These are phyloP conservation scores for Chalciporus chontae DNA, from an alignment of 768 basidiomycete species.

Conservation along the genomic window DNA sequence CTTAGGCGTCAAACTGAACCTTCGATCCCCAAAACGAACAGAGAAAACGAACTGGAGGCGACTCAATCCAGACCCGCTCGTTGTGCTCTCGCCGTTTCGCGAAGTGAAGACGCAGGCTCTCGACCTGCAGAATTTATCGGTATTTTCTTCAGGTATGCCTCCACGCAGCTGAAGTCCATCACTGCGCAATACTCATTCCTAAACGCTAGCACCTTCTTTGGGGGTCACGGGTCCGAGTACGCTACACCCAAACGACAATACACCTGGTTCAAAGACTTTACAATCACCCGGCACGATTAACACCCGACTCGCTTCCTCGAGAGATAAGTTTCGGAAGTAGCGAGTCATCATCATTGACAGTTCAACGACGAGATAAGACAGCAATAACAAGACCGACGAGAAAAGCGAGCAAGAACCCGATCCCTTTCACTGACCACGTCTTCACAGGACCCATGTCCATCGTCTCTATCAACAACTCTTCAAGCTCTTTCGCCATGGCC, in stretches of 20 bases:
- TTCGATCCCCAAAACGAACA: neutral
- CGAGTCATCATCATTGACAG: neutral
- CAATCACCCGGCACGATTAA: constrained; percentile 35
- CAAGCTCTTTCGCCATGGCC: constrained; percentile 62
- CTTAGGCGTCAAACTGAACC: neutral
- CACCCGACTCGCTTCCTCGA: too few species aligned
- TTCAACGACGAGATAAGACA: constrained; percentile 13
- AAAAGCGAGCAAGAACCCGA: constrained; percentile 18
- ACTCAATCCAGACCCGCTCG: neutral
- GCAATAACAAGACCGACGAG: constrained; percentile 25
- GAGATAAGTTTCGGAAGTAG: neutral
- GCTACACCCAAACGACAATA: constrained; percentile 75
- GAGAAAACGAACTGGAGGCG: too few species aligned
- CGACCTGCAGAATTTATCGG: constrained; percentile 42
- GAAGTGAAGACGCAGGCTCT: neutral
- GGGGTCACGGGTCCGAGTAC: constrained; percentile 63
- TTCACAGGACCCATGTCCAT: constrained; percentile 49
- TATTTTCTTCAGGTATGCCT: constrained; percentile 75
- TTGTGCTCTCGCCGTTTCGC: neutral
- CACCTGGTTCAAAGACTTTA: constrained; percentile 72
- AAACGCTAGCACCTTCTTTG: constrained; percentile 63
- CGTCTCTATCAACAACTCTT: constrained; percentile 52
- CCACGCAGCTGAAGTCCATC: too few species aligned
- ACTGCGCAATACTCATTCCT: neutral
- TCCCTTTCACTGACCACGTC: constrained; percentile 13